Conservation (phyloP, 2,329 filamentous ascomycete species). For the Xylaria multiplex region DNA sequence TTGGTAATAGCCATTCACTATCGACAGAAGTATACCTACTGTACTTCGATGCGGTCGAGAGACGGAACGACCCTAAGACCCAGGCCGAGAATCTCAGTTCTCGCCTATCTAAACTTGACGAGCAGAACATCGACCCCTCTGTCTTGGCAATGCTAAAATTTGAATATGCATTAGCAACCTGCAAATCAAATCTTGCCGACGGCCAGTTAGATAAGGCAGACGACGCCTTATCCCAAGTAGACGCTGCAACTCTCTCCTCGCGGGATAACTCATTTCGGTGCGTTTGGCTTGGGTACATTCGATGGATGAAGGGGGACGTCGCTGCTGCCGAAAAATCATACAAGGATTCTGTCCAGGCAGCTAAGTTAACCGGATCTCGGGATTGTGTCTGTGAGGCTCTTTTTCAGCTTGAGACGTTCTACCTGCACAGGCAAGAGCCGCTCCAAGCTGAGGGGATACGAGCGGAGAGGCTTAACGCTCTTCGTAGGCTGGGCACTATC, state of each 20-base stretch:
- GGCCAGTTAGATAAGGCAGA: conserved; percentile 41
- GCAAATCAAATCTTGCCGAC: conserved; percentile 43
- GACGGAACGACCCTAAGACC: conserved; percentile 39
- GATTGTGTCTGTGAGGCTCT: conserved; percentile 46
- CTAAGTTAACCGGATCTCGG: conserved; percentile 43
- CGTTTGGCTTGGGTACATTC: conserved; percentile 46
- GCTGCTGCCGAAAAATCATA: conserved; percentile 42
- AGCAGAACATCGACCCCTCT: conserved; percentile 29
- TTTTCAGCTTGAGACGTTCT: conserved; percentile 47
- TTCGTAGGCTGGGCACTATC: conserved; percentile 41
- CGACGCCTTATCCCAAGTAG: conserved; percentile 39
- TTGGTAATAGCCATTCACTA: conserved; percentile 42
- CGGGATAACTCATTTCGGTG: conserved; percentile 45
- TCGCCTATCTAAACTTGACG: conserved; percentile 39
- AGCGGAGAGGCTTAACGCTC: conserved; percentile 39
- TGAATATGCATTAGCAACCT: conserved; percentile 44
- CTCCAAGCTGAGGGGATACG: conserved; percentile 43
- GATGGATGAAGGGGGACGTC: conserved; percentile 41
- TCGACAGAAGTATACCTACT: conserved; percentile 44
- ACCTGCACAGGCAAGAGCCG: conserved; percentile 40
- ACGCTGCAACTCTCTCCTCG: conserved; percentile 36
- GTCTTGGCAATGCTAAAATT: conserved; percentile 42
- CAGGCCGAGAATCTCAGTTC: conserved; percentile 39
- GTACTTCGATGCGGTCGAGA: conserved; percentile 45
- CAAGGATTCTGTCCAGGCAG: conserved; percentile 41